Base-by-base conservation (phyloP, 2,329 filamentous ascomycete species). In the Hymenotorrendiella dingleyae region DNA sequence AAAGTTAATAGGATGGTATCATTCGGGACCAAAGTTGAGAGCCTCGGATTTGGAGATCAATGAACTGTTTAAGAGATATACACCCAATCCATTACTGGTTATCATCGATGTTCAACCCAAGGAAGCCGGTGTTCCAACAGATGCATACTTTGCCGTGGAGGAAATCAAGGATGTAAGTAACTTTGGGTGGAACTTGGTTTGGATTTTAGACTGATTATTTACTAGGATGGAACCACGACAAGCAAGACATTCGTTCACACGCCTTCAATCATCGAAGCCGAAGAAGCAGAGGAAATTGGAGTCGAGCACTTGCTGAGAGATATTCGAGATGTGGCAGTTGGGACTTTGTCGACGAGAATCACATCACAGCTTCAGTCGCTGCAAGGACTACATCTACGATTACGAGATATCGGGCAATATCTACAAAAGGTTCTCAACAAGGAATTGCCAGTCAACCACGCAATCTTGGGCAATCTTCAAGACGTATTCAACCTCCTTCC, bases 1-100 rank as follows among this genome's bases (percentile, higher is more conserved):
- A 73, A 97, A 97, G 80, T 78, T 98, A 65, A 94, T 98, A 76
- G 93, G 93, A 62, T 98, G 93, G 93, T 98, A 98, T 68, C 93
- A 98, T 70, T 94, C 93, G 16, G 93, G 93, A 30, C 93, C 93
- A 28, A 98, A 97, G 75, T 76, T 98, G 61, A 82, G 93, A 63
- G 91, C 90, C 43, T 96, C 93, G 34, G 93, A 98, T 73, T 72
- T 98, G 55, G 87, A 97, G 71, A 95, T 98, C 82, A 98, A 98
- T 70, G 93, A 98, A 71, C 80, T 98, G 46, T 97, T 98, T 80
- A 98, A 98, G 76, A 81, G 90, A 72, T 98, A 98, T 72, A 96
- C 90, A 40, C 88, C 93, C 16, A 94, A 97, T 62, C 93, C 93
- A 38, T 73, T 98, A 55, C 78, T 98, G 40, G 91, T 97, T 63